Conservation (phyloP, 352 stramenopile genomes). For the Globisporangium echinulatum region DNA sequence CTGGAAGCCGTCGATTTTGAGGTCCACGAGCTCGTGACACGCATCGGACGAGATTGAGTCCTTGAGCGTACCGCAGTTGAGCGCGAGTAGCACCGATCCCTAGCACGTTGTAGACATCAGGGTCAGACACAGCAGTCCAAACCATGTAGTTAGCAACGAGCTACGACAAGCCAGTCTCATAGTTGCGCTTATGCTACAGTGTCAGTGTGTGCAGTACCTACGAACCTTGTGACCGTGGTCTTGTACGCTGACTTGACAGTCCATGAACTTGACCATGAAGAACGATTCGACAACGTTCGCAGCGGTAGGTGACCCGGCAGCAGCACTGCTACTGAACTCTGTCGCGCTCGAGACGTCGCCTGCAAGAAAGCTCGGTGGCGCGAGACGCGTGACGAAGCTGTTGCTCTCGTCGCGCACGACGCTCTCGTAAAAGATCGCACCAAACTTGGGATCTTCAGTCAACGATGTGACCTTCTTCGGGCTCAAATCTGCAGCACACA, state of each 20-base stretch:
- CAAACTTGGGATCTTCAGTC: conserved; percentile 65
- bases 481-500: conserved; percentile 16
- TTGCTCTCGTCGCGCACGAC: conserved; percentile 21
- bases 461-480: conserved; percentile 64
- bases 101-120: conserved; percentile 2
- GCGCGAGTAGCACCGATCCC: conserved; percentile 55
- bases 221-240: conserved; percentile 54
- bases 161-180: too few species aligned
- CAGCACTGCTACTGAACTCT: not conserved
- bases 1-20: conserved; percentile 59
- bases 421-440: conserved; percentile 39
- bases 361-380: conserved; percentile 2
- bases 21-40: conserved; percentile 43
- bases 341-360: not conserved
- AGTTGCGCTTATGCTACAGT: too few species aligned
- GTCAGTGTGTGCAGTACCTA: too few species aligned
- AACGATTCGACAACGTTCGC: conserved; percentile 38
- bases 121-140: not conserved
- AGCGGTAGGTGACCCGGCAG: not conserved
- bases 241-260: conserved; percentile 76
- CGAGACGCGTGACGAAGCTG: conserved; percentile 5
- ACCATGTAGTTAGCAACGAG: too few species aligned
- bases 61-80: conserved; percentile 53
- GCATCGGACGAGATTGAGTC: conserved; percentile 46
- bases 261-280: conserved; percentile 67